Base-by-base conservation (phyloP, 2,329 filamentous ascomycete genomes). In the Epichloe baconii region DNA sequence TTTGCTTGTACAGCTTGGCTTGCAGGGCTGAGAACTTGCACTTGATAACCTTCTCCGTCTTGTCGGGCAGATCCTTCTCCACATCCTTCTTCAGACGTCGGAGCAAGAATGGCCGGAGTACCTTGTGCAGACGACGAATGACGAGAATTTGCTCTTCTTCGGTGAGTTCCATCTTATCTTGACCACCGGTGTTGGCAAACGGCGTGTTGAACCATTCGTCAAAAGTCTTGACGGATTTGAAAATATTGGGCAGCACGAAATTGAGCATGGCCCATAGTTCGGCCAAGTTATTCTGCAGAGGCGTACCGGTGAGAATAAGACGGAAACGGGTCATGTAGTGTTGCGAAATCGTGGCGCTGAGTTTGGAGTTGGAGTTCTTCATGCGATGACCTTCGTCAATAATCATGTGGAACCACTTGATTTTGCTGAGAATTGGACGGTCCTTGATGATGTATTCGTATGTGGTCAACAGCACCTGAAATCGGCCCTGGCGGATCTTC, bases 401-500 rank as follows among this genome's bases (percentile, higher is more conserved):
- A 61, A 98, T 97, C 93, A 98, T 97, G 72, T 98, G 93, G 61
- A 96, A 85, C 93, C 93, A 98, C 71, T 97, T 97, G 71, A 98
- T 91, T 76, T 97, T 97, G 75, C 88, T 94, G 12, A 98, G 73
- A 58, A 98, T 77, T 0, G 91, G 91, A 37, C 93, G 83, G 64
- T 98, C 93, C 72, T 97, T 98, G 79, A 98, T 98, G 70, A 98
- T 94, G 71, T 97, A 98, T 68, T 98, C 93, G 71, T 98, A 98
- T 0, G 93, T 98, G 2, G 93, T 98, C 53, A 98, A 78, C 11
- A 98, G 74, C 47, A 98, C 93, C 67, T 98, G 93, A 78, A 98
- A 98, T 52, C 87, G 82, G 46, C 91, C 90, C 69, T 88, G 91
- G 48, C 93, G 88, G 59, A 98, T 95, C 67, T 89, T 88, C 58